Base-by-base conservation (phyloP, 2,329 filamentous ascomycete species). In the Xylariaceae sp. region DNA sequence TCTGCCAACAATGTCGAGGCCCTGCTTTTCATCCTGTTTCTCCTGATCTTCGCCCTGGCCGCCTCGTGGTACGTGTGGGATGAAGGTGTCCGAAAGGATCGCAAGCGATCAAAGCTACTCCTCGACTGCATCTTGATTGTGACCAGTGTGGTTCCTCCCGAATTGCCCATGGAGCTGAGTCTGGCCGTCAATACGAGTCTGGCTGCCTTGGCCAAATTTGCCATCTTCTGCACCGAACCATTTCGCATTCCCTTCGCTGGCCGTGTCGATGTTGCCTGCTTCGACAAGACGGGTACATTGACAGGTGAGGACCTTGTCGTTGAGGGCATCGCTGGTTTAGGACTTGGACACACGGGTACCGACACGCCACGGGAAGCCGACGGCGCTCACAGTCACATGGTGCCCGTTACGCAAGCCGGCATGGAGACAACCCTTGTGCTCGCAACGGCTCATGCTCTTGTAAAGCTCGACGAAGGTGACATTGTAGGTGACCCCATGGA, bases 31-130 rank as follows among this genome's bases (percentile, higher is more conserved):
- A 99, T 99, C 62, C 80, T 99, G 55, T 99, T 99, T 80, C 81
- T 99, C 26, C 82, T 96, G 51, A 83, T 97, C 65, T 99, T 99
- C 74, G 95, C 95, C 65, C 83, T 99, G 69, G 95, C 94, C 52
- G 94, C 94, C 49, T 96, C 94, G 12, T 96, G 94, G 92, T 99
- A 99, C 71, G 94, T 99, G 55, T 99, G 94, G 94, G 84, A 92
- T 58, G 92, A 99, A 73, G 95, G 94, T 76, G 92, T 99, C 51
- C 81, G 83, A 69, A 91, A 88, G 75, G 92, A 97, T 67, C 87
- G 94, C 69, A 97, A 99, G 78, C 87, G 94, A 61, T 97, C 92
- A 44, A 99, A 99, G 81, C 83, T 99, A 37, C 82, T 99, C 55
- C 83, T 99, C 50, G 95, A 99, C 75, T 99, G 95, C 69, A 84